Base-by-base conservation (phyloP, 1,284 basidiomycete species). In the Lignosus rhinocerotis region DNA sequence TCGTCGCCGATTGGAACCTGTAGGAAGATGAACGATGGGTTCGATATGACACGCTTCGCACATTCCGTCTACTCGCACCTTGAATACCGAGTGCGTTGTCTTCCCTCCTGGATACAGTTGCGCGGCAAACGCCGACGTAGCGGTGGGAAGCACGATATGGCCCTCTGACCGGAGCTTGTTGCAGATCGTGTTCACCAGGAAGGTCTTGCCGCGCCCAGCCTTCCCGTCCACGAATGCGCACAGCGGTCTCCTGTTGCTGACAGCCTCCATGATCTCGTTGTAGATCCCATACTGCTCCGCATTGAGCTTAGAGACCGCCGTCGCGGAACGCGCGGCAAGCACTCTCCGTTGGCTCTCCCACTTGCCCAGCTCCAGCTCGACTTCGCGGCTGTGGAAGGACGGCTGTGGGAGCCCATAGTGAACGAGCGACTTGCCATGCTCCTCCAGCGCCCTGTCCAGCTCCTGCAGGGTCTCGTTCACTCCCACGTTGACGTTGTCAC, bases 151-250 rank as follows among this genome's bases (percentile, higher is more conserved):
- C 0, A 75, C 71, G 48, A 78, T 73, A 6, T 66, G 56, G 0
- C 68, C 68, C 1, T 44, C 30, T 2, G 67, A 57, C 1, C 75
- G 64, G 0, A 77, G 48, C 30, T 69, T 67, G 57, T 74, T 68
- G 58, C 71, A 73, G 2, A 78, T 62, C 1, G 73, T 63, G 51
- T 72, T 71, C 0, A 76, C 63, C 1, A 78, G 52, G 34, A 70
- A 75, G 0, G 76, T 78, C 65, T 79, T 79, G 0, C 77, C 77
- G 3, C 73, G 62, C 0, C 77, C 77, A 5, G 75, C 76, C 55
- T 73, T 71, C 4, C 77, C 76, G 58, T 78, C 73, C 17, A 79
- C 61, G 52, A 76, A 78, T 3, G 69, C 60, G 33, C 55, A 66
- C 0, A 73, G 53, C 2, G 66, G 64, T 3, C 51, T 53, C 8